Conservation (phyloP, 2,329 filamentous ascomycete species). For the Chaetomiaceae sp. region DNA sequence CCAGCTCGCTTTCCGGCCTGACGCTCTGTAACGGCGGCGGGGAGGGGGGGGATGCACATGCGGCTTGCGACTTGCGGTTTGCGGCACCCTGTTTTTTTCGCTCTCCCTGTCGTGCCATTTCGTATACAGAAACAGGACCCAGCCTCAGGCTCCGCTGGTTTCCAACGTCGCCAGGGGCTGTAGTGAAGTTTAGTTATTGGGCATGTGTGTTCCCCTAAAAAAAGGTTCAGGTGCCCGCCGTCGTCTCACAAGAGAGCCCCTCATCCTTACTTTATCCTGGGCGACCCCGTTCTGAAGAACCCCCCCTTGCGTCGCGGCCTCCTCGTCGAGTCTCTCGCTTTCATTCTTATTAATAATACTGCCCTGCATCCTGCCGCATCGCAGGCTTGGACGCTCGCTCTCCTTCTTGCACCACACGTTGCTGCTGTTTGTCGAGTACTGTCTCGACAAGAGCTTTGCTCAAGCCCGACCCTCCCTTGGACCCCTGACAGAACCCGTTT, state of each 20-base stretch:
- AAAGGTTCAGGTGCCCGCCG: conserved; percentile 18
- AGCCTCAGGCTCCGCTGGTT: conserved; percentile 6
- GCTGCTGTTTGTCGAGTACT: too few relatives aligned
- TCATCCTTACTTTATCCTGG: conserved; percentile 19
- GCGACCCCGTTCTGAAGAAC: conserved; percentile 8
- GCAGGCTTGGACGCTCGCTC: background rate
- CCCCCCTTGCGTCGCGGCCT: background rate
- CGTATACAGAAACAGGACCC: conserved; percentile 26
- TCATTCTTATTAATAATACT: background rate
- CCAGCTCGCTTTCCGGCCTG: conserved; percentile 13
- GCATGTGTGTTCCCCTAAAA: conserved; percentile 19
- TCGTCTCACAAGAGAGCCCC: conserved; percentile 23
- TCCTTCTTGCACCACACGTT: background rate
- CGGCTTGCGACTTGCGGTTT: conserved; percentile 36
- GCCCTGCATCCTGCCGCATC: background rate
- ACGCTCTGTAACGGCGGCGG: conserved; percentile 23
- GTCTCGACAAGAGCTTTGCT: too few relatives aligned
- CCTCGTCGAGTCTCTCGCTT: conserved; percentile 8
- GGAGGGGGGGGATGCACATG: conserved; percentile 29
- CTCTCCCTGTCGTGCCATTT: conserved; percentile 34
- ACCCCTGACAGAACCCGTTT: background rate
- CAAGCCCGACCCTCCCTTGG: too few relatives aligned
- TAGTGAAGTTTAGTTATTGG: conserved; percentile 4
- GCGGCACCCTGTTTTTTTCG: too few relatives aligned
- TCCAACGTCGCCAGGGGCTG: conserved; percentile 5